phyloP scores from a whole-genome alignment of 2,329 filamentous ascomycete species.

The Pseudogymnoascus sp. region DNA sequence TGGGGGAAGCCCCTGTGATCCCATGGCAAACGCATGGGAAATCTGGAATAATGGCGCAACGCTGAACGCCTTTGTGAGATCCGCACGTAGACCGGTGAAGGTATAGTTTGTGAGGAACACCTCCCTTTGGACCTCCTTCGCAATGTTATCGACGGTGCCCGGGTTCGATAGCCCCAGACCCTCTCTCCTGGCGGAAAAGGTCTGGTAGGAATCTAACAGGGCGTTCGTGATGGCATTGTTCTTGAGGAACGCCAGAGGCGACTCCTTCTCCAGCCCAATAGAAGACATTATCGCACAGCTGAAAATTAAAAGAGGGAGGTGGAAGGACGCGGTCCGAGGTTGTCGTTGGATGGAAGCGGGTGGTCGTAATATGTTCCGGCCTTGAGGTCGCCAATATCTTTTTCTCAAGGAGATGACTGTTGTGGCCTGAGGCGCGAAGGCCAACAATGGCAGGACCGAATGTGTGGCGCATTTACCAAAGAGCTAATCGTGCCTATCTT shows the following conservation, averaged over 20 bases:
- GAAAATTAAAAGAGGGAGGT: constrained; percentile 2
- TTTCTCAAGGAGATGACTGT: constrained; percentile 8
- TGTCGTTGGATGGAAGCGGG: background rate
- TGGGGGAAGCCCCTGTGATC: constrained; percentile 77
- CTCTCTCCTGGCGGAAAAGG: constrained; percentile 77
- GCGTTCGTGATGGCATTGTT: constrained; percentile 64
- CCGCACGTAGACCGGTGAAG: constrained; percentile 92
- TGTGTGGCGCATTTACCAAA: background rate
- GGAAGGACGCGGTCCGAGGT: constrained; percentile 5
- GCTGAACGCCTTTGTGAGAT: constrained; percentile 94
- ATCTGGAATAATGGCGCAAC: constrained; percentile 91
- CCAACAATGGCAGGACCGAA: background rate
- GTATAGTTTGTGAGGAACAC: constrained; percentile 94
- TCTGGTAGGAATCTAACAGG: constrained; percentile 67
- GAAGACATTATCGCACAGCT: constrained; percentile 20
- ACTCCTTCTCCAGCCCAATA: constrained; percentile 30
- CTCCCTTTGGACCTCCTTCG: constrained; percentile 90
- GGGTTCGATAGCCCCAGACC: constrained; percentile 86
- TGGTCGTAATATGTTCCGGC: constrained; percentile 3
- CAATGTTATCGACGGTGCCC: constrained; percentile 81
- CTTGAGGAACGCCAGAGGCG: constrained; percentile 56
- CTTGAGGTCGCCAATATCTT: constrained; percentile 9
- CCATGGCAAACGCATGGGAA: constrained; percentile 93
- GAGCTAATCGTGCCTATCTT: constrained; percentile 2
- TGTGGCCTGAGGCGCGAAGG: constrained; percentile 1